phyloP scores from a whole-genome alignment of 148 eudicot genomes.

The Vaccinium corymbosum region DNA sequence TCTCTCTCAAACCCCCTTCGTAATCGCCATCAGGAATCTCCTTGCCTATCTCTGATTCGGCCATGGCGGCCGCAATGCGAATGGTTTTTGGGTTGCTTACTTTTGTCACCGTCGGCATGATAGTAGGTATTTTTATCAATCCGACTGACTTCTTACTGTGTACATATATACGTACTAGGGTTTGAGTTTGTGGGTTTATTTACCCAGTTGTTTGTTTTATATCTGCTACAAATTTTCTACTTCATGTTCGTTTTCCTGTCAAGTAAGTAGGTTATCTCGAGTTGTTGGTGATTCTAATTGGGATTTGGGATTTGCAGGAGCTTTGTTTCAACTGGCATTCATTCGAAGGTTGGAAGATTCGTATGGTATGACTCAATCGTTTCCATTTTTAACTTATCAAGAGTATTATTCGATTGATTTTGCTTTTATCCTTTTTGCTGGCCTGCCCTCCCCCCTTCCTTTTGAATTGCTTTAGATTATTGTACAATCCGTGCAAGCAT shows the following conservation, averaged over 20 bases:
- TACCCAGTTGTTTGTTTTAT: neutral
- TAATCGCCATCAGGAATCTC: neutral
- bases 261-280: neutral
- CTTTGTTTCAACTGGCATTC: constrained; percentile 68
- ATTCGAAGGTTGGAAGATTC: constrained; percentile 77
- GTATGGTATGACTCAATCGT: constrained; percentile 41
- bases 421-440: neutral
- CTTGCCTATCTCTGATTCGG: constrained; percentile 1
- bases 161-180: neutral
- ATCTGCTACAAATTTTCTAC: neutral
- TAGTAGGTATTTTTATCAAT: constrained; percentile 44
- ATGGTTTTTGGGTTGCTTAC: constrained; percentile 64
- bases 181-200: neutral
- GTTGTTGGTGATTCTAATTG: neutral
- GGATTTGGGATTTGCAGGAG: constrained; percentile 52
- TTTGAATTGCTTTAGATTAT: neutral
- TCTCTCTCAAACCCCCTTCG: neutral
- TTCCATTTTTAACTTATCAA: neutral
- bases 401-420: neutral
- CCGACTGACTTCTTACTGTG: neutral
- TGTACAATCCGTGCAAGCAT: neutral
- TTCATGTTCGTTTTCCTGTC: neutral
- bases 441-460: neutral
- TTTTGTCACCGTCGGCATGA: constrained; percentile 68
- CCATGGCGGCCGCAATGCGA: constrained; percentile 53